Conservation (phyloP, 2,329 filamentous ascomycete genomes). For the Metarhizium sp. region DNA sequence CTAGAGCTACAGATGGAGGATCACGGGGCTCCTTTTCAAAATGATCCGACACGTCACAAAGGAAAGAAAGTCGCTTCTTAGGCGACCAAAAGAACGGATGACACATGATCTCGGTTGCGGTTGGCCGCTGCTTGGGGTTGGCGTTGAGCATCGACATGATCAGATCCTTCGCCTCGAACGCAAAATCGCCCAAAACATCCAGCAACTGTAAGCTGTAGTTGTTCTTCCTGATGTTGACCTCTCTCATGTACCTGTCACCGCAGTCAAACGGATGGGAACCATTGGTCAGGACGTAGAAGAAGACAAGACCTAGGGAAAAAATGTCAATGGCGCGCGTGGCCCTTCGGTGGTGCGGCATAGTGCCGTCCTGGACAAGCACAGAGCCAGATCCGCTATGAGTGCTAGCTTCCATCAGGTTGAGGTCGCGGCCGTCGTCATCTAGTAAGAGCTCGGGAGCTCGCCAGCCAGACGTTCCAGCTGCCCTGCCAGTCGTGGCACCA, state of each 20-base stretch:
- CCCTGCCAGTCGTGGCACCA: constrained; percentile 86
- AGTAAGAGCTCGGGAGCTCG: constrained; percentile 88
- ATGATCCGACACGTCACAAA: constrained; percentile 95
- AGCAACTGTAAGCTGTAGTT: constrained; percentile 64
- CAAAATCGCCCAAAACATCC: constrained; percentile 70
- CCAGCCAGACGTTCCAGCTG: constrained; percentile 91
- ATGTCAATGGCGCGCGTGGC: constrained; percentile 96
- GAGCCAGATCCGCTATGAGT: constrained; percentile 53
- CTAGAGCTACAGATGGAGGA: constrained; percentile 61
- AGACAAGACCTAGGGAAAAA: constrained; percentile 94
- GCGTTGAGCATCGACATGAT: constrained; percentile 67
- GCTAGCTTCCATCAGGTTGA: constrained; percentile 37
- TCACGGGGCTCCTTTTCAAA: constrained; percentile 89
- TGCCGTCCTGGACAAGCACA: constrained; percentile 46
- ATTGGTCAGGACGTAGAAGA: constrained; percentile 95
- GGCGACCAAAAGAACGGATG: constrained; percentile 96
- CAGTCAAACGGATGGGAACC: constrained; percentile 91
- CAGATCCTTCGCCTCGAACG: constrained; percentile 78
- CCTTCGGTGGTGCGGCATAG: constrained; percentile 55
- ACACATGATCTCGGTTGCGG: constrained; percentile 69
- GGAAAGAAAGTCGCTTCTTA: constrained; percentile 80
- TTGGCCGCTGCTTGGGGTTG: constrained; percentile 51
- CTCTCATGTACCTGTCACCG: constrained; percentile 87
- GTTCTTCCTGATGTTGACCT: constrained; percentile 94
- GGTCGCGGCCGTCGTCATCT: constrained; percentile 58